phyloP scores from a whole-genome alignment of 345 rosid species.

The Arabidopsis thaliana region TAIR10.1 NC_003070.9:1296501-1297000 shows the following conservation, averaged over 20 bases:
- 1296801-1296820: constrained; percentile 48
- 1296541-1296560: constrained; percentile 64
- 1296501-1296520: constrained; percentile 74
- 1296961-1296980: constrained; percentile 64
- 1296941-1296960: constrained; percentile 55
- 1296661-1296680: constrained; percentile 63
- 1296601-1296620: constrained; percentile 76
- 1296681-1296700: constrained; percentile 61
- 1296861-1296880: constrained; percentile 66
- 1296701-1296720: constrained; percentile 46
- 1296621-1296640: constrained; percentile 53
- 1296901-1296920: constrained; percentile 82
- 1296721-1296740: constrained; percentile 51
- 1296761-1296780: constrained; percentile 30
- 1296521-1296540: constrained; percentile 58
- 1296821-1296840: constrained; percentile 69
- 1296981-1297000: constrained; percentile 59
- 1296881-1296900: constrained; percentile 60
- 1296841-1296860: constrained; percentile 58
- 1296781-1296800: constrained; percentile 39
- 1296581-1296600: constrained; percentile 57
- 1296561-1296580: constrained; percentile 70
- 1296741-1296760: constrained; percentile 58
- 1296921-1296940: constrained; percentile 66
- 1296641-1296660: constrained; percentile 59